A percentile compares a stretch with the other conserved stretches of the same genome.
Conservation (phyloP, 73 alveolate genomes). For the Halteria grandinella region DNA sequence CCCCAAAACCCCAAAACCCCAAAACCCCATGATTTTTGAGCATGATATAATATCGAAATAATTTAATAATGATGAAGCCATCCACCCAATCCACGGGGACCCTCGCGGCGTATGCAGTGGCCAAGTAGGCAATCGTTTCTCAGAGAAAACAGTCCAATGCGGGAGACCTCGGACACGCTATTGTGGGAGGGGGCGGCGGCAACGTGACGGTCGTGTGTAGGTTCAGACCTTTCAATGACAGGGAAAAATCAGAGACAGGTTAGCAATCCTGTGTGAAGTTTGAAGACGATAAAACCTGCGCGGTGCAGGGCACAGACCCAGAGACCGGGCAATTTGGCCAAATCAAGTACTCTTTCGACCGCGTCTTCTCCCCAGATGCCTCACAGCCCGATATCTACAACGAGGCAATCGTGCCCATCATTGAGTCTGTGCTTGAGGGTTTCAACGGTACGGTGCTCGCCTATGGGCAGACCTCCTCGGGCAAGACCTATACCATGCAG, state of each 20-base stretch:
- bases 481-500: constrained; percentile 91
- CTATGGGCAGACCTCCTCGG: constrained; percentile 92
- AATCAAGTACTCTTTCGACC: constrained; percentile 79
- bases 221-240: constrained; percentile 80
- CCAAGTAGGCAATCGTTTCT: no score
- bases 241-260: constrained; percentile 50
- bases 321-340: constrained; percentile 42
- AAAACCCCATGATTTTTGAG: no score
- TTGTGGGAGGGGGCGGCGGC: no score
- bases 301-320: constrained; percentile 50
- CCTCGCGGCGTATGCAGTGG: no score
- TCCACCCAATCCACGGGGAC: no score
- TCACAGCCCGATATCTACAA: constrained; percentile 79
- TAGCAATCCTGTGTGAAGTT: constrained; percentile 33
- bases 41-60: no score
- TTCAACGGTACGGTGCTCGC: constrained; percentile 89
- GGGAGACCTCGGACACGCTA: no score
- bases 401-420: constrained; percentile 83
- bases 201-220: constrained; percentile 78
- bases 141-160: no score
- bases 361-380: constrained; percentile 70
- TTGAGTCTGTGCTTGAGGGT: constrained; percentile 86
- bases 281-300: constrained; percentile 35
- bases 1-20: no score
- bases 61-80: no score